Conservation (phyloP, 179 eudicot genomes). For the Patellifolia procumbens region DNA sequence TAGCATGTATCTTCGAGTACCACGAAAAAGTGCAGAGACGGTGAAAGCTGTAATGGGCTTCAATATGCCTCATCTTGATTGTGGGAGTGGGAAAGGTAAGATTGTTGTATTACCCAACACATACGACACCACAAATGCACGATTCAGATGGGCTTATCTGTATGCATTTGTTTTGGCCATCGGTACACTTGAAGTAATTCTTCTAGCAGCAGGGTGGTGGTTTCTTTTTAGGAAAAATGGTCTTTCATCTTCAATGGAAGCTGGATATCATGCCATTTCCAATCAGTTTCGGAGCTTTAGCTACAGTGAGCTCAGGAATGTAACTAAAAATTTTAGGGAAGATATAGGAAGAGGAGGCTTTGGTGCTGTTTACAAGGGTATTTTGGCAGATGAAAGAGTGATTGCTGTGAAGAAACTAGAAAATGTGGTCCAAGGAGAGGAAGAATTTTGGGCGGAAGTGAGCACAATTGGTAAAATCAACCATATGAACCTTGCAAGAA, state of each 20-base stretch:
- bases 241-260: conserved; percentile 8
- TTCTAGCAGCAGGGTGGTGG: conserved; percentile 1
- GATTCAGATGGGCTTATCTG: neutral
- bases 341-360: conserved; percentile 5
- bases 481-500: conserved; percentile 6
- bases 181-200: neutral
- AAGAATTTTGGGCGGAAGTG: conserved; percentile 9
- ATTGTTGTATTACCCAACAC: neutral
- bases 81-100: neutral
- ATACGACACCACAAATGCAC: neutral
- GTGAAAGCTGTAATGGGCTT: neutral
- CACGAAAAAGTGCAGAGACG: neutral
- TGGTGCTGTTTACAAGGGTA: conserved; percentile 4
- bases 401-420: conserved; percentile 4
- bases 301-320: neutral
- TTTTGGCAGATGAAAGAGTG: neutral
- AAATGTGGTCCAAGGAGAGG: neutral
- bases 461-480: conserved; percentile 3
- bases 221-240: neutral
- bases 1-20: conserved; percentile 22
- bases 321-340: neutral
- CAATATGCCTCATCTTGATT: neutral
- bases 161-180: neutral
- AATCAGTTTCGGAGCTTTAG: conserved; percentile 2
- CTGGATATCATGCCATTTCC: conserved; percentile 1